Conservation (phyloP, 139 green algal genomes). For the Bryopsis sp. region DNA sequence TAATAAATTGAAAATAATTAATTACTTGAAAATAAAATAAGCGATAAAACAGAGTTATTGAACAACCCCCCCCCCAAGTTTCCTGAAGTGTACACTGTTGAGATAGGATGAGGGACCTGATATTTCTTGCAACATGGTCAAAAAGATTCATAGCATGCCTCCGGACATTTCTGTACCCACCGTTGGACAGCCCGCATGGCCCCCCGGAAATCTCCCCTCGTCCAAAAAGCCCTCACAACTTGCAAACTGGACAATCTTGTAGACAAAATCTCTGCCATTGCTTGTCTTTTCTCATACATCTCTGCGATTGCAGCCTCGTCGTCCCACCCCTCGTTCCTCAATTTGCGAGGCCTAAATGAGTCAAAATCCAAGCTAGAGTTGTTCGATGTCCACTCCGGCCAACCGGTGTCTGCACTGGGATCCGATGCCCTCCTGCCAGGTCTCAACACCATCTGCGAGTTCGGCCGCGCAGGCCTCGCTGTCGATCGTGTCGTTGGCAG, state of each 20-base stretch:
- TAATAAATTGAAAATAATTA: too few relatives aligned
- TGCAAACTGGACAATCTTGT: conserved; percentile 10
- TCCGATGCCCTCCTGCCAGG: background rate
- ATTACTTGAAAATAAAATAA: background rate
- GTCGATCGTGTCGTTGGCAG: background rate
- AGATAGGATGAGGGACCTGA: background rate
- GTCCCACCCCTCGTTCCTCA: background rate
- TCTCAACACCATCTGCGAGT: conserved; percentile 1
- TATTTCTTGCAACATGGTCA: too few relatives aligned
- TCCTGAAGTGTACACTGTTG: conserved; percentile 3
- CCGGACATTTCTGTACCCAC: too few relatives aligned
- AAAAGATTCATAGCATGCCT: too few relatives aligned
- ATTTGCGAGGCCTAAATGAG: background rate
- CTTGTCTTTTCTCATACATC: conserved; percentile 1
- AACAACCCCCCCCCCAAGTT: background rate
- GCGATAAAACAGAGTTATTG: background rate
- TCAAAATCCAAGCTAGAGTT: background rate
- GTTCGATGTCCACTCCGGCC: background rate
- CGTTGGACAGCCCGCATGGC: background rate
- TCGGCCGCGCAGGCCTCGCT: too few relatives aligned
- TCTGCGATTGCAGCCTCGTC: background rate
- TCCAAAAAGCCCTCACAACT: conserved; percentile 7
- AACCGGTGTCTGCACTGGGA: background rate
- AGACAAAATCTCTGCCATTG: conserved; percentile 6
- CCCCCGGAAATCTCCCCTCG: background rate